Percentiles rank a stretch among this genome's conserved stretches.
Evolutionary conservation across 192 early-diverging fungal species (phyloP).

Genomic region (Phlyctochytrium bullatum): DNA sequence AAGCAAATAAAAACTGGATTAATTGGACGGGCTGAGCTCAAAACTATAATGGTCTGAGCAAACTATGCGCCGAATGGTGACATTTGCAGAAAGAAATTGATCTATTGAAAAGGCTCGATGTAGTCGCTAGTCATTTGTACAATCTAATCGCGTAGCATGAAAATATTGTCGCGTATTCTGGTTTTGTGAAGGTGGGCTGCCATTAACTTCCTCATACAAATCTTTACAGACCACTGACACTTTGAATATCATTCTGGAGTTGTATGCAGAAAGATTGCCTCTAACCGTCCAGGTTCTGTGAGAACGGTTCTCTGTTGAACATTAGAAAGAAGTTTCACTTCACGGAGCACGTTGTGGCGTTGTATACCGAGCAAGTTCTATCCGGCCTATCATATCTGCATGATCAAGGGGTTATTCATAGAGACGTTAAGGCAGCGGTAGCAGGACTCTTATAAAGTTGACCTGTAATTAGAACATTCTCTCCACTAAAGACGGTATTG

Average conservation of each 20-base stretch:
- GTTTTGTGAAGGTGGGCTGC: conserved; percentile 28
- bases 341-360: conserved; percentile 82
- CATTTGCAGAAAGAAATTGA: conserved; percentile 44
- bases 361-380: conserved; percentile 85
- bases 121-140: conserved; percentile 2
- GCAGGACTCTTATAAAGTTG: background rate
- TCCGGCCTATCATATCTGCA: conserved; percentile 90
- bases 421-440: conserved; percentile 87
- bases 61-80: background rate
- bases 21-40: conserved; percentile 29
- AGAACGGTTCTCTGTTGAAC: conserved; percentile 87
- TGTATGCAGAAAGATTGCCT: background rate
- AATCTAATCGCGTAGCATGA: conserved; percentile 33
- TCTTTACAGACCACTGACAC: conserved; percentile 25
- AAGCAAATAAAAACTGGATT: conserved; percentile 44
- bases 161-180: conserved; percentile 50
- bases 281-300: conserved; percentile 41
- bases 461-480: conserved; percentile 67
- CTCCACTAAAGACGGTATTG: conserved; percentile 92
- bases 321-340: conserved; percentile 86
- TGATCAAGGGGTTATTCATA: conserved; percentile 79
- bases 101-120: conserved; percentile 46
- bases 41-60: conserved; percentile 38
- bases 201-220: background rate
- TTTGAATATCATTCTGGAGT: conserved; percentile 49